phyloP scores from a whole-genome alignment of 768 basidiomycete species.

The Chalciporus pseudorubinellus region DNA sequence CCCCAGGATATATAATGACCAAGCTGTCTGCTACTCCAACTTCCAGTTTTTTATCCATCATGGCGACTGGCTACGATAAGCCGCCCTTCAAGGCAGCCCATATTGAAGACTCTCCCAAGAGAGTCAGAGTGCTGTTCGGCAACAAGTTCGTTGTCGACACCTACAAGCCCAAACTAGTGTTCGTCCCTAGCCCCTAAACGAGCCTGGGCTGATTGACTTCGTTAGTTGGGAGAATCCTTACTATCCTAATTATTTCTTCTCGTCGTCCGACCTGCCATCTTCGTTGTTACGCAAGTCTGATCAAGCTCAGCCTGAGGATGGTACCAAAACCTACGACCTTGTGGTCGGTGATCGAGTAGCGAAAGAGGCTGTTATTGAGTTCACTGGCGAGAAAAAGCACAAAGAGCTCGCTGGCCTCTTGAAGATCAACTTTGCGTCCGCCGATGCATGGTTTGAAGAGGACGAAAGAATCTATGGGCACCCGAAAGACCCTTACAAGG shows the following conservation, averaged over 20 bases:
- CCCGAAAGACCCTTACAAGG: conserved; percentile 71
- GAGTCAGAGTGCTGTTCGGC: conserved; percentile 52
- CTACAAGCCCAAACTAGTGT: conserved; percentile 59
- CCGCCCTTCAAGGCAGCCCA: conserved; percentile 42
- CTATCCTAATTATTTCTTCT: conserved; percentile 59
- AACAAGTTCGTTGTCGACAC: conserved; percentile 56
- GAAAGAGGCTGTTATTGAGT: conserved; percentile 38
- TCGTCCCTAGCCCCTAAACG: conserved; percentile 22
- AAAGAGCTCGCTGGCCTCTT: conserved; percentile 46
- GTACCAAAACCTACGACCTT: conserved; percentile 43
- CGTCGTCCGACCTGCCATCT: conserved; percentile 41
- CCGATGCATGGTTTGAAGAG: conserved; percentile 69
- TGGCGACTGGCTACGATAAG: conserved; percentile 16
- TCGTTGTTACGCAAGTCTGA: conserved; percentile 38
- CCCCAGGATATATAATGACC: too few species aligned
- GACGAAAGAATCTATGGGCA: conserved; percentile 61
- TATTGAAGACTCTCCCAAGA: conserved; percentile 47
- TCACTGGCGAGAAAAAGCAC: conserved; percentile 26
- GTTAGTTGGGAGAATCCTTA: conserved; percentile 54
- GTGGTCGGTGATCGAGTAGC: conserved; percentile 41
- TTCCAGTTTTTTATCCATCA: conserved; percentile 3
- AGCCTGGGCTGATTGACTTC: neutral
- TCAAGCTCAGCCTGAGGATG: conserved; percentile 29
- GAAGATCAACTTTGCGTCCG: conserved; percentile 46
- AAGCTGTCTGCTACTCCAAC: too few species aligned